phyloP scores from a whole-genome alignment of 768 basidiomycete genomes.

The Leccinum incarnatum region DNA sequence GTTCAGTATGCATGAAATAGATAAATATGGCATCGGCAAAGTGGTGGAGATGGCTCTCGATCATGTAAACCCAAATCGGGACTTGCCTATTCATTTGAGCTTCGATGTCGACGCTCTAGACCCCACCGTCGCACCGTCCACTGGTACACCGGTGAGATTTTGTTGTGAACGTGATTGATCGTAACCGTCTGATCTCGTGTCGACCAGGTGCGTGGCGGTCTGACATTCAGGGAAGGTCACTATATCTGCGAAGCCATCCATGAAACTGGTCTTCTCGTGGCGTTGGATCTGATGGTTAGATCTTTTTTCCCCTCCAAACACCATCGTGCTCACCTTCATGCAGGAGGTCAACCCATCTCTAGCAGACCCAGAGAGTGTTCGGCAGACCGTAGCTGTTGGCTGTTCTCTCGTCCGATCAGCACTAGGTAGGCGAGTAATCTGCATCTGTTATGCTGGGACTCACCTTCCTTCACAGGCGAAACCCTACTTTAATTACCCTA shows the following conservation, averaged over 20 bases:
- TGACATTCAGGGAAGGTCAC: conserved; percentile 98
- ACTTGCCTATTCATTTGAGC: conserved; percentile 88
- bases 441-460: conserved; percentile 2
- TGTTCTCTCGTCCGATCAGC: conserved; percentile 83
- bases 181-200: not conserved
- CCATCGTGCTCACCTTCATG: conserved; percentile 11
- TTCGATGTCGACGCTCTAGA: conserved; percentile 97
- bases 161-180: not conserved
- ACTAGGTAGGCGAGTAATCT: conserved; percentile 52
- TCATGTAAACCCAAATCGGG: conserved; percentile 82
- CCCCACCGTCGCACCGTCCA: conserved; percentile 93
- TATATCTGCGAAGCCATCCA: conserved; percentile 92
- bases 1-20: conserved; percentile 91
- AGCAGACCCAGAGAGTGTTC: conserved; percentile 66
- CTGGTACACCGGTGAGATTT: conserved; percentile 76
- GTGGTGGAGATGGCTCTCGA: conserved; percentile 97
- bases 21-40: conserved; percentile 85
- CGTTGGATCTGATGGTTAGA: conserved; percentile 88
- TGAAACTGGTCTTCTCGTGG: conserved; percentile 91
- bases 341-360: conserved; percentile 98
- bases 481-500: conserved; percentile 26
- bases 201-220: conserved; percentile 79
- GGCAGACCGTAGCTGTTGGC: conserved; percentile 88
- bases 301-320: not conserved
- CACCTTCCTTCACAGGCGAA: conserved; percentile 27